phyloP scores from a whole-genome alignment of 2,329 filamentous ascomycete genomes.

The Alternaria atra region DNA sequence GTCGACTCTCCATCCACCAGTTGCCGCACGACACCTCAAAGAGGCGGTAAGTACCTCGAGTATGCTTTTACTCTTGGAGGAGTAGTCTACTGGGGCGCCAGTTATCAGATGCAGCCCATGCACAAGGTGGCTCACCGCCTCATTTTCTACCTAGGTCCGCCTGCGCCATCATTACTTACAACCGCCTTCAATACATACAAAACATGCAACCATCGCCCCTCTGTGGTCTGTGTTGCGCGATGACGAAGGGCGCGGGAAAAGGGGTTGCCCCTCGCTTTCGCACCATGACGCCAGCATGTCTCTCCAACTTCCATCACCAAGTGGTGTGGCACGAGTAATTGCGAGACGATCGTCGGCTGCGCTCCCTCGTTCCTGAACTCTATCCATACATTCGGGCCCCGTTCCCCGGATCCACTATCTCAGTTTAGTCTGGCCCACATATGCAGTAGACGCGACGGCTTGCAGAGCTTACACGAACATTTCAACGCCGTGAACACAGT shows the following conservation, averaged over 20 bases:
- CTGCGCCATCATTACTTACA: conserved; percentile 30
- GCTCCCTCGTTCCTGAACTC: conserved; percentile 47
- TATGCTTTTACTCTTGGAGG: conserved; percentile 39
- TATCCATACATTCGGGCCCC: conserved; percentile 45
- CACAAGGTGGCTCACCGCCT: conserved; percentile 37
- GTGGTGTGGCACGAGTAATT: conserved; percentile 39
- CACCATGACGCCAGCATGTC: conserved; percentile 33
- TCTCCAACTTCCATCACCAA: conserved; percentile 30
- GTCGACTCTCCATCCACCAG: conserved; percentile 21
- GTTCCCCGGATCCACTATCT: conserved; percentile 49
- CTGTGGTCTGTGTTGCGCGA: conserved; percentile 28
- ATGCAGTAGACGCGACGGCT: conserved; percentile 26
- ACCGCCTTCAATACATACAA: conserved; percentile 12
- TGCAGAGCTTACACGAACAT: conserved; percentile 11
- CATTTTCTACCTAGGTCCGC: conserved; percentile 15
- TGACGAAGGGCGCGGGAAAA: conserved; percentile 39
- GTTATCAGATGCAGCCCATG: conserved; percentile 32
- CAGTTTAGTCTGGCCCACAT: conserved; percentile 28
- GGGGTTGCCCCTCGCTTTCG: conserved; percentile 27
- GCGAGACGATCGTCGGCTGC: conserved; percentile 42
- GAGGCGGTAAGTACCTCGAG: conserved; percentile 46
- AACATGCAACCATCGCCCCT: conserved; percentile 21
- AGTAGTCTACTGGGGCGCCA: conserved; percentile 35
- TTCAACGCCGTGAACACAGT: conserved; percentile 3
- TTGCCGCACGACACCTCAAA: conserved; percentile 37